Evolutionary conservation across 2,329 filamentous ascomycete species (phyloP), one percentile per base, ranked within the genome.

Genomic region (Ophiostoma piceae): DNA sequence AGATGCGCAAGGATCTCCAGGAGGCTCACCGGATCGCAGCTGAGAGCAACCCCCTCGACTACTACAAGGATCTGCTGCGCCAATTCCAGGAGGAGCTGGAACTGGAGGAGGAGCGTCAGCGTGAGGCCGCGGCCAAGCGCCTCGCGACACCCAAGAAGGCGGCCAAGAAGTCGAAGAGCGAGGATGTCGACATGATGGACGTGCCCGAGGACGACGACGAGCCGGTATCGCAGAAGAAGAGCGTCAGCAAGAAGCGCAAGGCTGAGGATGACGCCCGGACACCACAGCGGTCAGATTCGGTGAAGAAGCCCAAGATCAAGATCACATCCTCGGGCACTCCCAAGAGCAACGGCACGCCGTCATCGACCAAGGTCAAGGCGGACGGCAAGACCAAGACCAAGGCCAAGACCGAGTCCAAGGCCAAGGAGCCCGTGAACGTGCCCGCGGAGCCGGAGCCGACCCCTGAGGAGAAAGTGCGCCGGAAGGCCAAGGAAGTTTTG

Each of bases 31-130:
- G 88, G 72, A 85, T 97, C 71, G 94, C 94, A 12, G 84, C 90
- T 16, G 89, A 97, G 77, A 85, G 88, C 68, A 87, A 97, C 75
- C 86, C 91, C 69, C 82, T 99, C 43, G 83, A 90, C 3, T 87
- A 92, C 79, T 98, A 94, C 84, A 97, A 97, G 82, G 84, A 87
- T 14, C 83, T 97, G 72, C 84, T 98, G 71, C 82, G 84, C 57
- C 86, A 89, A 74, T 90, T 89, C 74, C 84, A 88, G 73, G 90
- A 92, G 75, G 87, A 90, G 66, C 80, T 85, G 69, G 82, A 86
- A 67, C 85, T 86, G 8, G 78, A 78, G 73, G 77, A 76, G 64
- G 84, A 84, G 76, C 81, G 12, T 77, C 66, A 65, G 47, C 69
- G 68, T 14, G 47, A 39, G 67, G 67, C 69, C 1, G 66, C 68